phyloP scores from a whole-genome alignment of 2,329 filamentous ascomycete genomes.

The Aspergillus bombycis region DNA sequence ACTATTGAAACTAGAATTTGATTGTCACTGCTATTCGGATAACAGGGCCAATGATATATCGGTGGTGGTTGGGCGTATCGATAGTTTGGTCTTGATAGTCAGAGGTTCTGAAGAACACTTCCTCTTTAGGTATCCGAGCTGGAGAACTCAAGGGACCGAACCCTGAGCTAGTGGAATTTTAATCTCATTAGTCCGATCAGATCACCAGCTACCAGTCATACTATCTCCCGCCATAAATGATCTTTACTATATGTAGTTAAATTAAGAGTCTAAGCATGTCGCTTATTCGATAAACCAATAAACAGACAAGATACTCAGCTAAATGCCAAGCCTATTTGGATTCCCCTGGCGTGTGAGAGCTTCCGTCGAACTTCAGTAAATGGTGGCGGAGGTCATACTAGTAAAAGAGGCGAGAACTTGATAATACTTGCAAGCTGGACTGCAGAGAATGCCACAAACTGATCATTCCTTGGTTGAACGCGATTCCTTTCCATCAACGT shows the following conservation, averaged over 20 bases:
- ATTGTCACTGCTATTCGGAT: neutral
- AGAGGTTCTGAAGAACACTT: neutral
- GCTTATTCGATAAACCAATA: neutral
- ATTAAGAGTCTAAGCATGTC: neutral
- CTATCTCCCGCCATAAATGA: neutral
- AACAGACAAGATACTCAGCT: neutral
- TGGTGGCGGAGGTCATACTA: too few species aligned
- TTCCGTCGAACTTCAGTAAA: too few species aligned
- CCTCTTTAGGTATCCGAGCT: neutral
- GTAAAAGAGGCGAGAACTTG: too few species aligned
- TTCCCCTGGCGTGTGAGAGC: too few species aligned
- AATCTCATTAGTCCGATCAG: neutral
- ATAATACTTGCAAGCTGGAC: too few species aligned
- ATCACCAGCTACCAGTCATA: neutral
- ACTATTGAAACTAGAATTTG: neutral
- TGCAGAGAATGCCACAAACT: too few species aligned
- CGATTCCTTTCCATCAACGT: too few species aligned
- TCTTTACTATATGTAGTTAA: neutral
- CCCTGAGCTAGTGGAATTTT: neutral
- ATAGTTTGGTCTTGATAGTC: neutral
- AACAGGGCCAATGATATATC: neutral
- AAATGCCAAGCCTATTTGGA: too few species aligned
- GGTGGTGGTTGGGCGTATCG: neutral
- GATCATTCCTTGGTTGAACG: too few species aligned
- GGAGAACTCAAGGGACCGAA: neutral